phyloP scores from a whole-genome alignment of 139 green algal species.

The Tetradesmus obliquus region DNA sequence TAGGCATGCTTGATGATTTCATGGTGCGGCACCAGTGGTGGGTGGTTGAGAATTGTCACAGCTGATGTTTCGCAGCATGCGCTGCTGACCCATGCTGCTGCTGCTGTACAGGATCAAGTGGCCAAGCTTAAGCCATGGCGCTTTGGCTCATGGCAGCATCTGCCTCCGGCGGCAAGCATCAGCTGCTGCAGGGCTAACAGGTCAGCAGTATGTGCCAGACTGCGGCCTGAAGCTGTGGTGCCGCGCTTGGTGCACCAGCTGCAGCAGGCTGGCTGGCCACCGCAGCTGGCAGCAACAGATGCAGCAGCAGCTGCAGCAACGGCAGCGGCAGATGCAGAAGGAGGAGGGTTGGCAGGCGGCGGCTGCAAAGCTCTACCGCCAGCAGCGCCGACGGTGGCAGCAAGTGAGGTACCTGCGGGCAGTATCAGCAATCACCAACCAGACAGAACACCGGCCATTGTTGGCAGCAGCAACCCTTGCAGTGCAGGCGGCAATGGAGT shows the following conservation, averaged over 20 bases:
- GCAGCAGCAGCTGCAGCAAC: conserved; percentile 14
- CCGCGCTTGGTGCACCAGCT: neutral
- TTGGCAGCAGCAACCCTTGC: too few species aligned
- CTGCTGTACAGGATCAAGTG: conserved; percentile 22
- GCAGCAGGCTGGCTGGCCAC: conserved; percentile 26
- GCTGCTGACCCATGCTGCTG: neutral
- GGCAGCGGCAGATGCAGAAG: neutral
- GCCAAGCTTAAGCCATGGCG: conserved; percentile 11
- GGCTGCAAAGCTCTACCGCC: neutral
- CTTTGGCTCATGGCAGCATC: neutral
- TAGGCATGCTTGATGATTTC: too few species aligned
- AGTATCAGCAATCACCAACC: neutral
- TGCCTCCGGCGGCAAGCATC: conserved; percentile 36
- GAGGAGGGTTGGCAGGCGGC: neutral
- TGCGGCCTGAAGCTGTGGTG: conserved; percentile 36
- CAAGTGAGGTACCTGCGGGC: neutral
- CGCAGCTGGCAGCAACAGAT: conserved; percentile 9
- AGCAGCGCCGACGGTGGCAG: neutral
- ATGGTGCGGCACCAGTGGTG: too few species aligned
- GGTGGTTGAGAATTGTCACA: neutral
- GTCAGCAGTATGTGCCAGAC: conserved; percentile 1
- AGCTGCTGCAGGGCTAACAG: conserved; percentile 39
- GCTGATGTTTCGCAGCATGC: neutral
- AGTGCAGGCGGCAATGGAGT: too few species aligned
- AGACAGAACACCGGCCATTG: too few species aligned